Evolutionary conservation across 2,329 filamentous ascomycete species (phyloP).

Genomic region (Monilinia laxa): DNA sequence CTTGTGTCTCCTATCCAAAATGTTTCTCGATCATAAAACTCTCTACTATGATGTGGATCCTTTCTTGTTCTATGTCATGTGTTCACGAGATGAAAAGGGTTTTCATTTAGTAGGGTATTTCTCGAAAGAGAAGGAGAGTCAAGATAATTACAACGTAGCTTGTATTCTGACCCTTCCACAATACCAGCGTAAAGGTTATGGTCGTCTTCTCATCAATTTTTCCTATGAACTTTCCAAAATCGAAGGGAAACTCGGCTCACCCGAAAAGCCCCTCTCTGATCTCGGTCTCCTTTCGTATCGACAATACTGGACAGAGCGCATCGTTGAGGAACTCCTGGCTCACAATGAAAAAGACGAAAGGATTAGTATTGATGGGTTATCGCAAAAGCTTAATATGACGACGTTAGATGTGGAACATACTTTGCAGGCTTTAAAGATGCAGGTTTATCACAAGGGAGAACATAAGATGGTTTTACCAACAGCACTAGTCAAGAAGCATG

Average conservation of each 20-base stretch:
- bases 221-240: slow-evolving; percentile 96
- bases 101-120: slow-evolving; percentile 99
- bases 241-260: slow-evolving; percentile 91
- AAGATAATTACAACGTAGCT: slow-evolving; percentile 95
- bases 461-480: slow-evolving; percentile 94
- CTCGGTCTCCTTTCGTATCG: slow-evolving; percentile 89
- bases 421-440: slow-evolving; percentile 88
- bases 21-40: slow-evolving; percentile 97
- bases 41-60: slow-evolving; percentile 99
- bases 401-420: slow-evolving; percentile 95
- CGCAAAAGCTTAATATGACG: slow-evolving; percentile 84
- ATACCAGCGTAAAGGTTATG: slow-evolving; percentile 93
- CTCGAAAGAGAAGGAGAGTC: slow-evolving; percentile 96
- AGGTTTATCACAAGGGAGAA: slow-evolving; percentile 92
- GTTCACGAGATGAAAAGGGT: slow-evolving; percentile 80
- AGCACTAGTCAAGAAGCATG: slow-evolving; percentile 64
- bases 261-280: slow-evolving; percentile 95
- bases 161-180: slow-evolving; percentile 97
- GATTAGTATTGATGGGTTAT: slow-evolving; percentile 84
- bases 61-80: slow-evolving; percentile 98
- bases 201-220: slow-evolving; percentile 91
- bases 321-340: slow-evolving; percentile 81
- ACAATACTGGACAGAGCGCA: slow-evolving; percentile 96
- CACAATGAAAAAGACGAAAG: slow-evolving; percentile 66
- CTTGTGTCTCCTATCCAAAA: slow-evolving; percentile 87